These are phyloP conservation scores for Trifolium pratense DNA, from an alignment of 306 rosid species.

Conservation along the genomic window DNA sequence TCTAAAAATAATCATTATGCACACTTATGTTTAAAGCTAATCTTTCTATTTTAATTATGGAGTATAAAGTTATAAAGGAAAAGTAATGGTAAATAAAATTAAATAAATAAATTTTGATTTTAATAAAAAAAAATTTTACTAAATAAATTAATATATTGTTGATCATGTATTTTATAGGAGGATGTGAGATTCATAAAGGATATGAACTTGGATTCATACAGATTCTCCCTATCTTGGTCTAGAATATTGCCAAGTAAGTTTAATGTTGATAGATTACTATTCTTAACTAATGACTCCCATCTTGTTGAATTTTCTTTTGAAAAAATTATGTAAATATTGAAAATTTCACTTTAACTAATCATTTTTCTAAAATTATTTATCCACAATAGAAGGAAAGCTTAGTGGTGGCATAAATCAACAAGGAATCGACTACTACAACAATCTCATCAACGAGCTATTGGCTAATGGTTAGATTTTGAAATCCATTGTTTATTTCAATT, in stretches of 20 bases:
- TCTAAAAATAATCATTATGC: no score
- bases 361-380: not conserved
- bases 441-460: not conserved
- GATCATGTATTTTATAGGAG: not conserved
- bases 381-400: slow-evolving; percentile 12
- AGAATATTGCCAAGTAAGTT: slow-evolving; percentile 18
- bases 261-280: not conserved
- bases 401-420: slow-evolving; percentile 22
- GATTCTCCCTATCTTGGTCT: slow-evolving; percentile 21
- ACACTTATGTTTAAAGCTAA: no score
- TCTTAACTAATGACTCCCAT: not conserved
- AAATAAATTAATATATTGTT: slow-evolving; percentile 5
- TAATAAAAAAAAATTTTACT: no score
- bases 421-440: slow-evolving; percentile 14
- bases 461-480: not conserved
- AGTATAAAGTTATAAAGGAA: no score
- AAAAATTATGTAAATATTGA: no score
- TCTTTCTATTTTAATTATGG: no score
- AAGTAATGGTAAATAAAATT: no score
- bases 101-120: no score
- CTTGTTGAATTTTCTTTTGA: not conserved
- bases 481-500: not conserved
- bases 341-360: not conserved
- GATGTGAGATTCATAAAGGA: not conserved
- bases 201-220: slow-evolving; percentile 17